Evolutionary conservation across 2,329 filamentous ascomycete species (phyloP).

Genomic region (Penicillium sp.): DNA sequence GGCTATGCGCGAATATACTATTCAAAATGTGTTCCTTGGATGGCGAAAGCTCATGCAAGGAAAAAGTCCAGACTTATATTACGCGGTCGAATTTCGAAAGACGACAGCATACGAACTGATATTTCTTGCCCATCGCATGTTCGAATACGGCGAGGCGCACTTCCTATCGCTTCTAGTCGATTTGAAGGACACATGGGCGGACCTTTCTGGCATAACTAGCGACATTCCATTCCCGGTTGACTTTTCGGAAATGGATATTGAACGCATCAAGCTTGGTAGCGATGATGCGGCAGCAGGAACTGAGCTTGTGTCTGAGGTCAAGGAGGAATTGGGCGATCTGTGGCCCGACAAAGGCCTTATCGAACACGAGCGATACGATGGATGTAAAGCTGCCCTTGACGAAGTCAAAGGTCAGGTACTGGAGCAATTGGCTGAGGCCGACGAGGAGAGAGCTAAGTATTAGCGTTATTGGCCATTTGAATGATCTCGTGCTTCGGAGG

Average conservation of each 20-base stretch:
- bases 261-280: constrained; percentile 29
- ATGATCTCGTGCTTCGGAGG: constrained; percentile 19
- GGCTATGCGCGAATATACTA: no score
- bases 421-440: constrained; percentile 28
- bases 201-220: constrained; percentile 22
- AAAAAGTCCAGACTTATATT: no score
- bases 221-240: constrained; percentile 25
- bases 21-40: no score
- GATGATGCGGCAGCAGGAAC: constrained; percentile 28
- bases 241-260: constrained; percentile 27
- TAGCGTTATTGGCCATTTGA: constrained; percentile 32
- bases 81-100: no score
- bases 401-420: constrained; percentile 28
- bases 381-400: constrained; percentile 29
- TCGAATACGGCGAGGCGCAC: constrained; percentile 34
- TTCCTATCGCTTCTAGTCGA: constrained; percentile 32
- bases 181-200: constrained; percentile 27
- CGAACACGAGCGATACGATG: constrained; percentile 28
- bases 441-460: constrained; percentile 30
- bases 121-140: constrained; percentile 11
- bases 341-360: constrained; percentile 35
- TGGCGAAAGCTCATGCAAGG: no score
- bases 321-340: constrained; percentile 29
- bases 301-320: constrained; percentile 25
- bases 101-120: no score